Conservation (phyloP, 1,284 basidiomycete genomes). For the Neotropicomus parvogracilis region DNA sequence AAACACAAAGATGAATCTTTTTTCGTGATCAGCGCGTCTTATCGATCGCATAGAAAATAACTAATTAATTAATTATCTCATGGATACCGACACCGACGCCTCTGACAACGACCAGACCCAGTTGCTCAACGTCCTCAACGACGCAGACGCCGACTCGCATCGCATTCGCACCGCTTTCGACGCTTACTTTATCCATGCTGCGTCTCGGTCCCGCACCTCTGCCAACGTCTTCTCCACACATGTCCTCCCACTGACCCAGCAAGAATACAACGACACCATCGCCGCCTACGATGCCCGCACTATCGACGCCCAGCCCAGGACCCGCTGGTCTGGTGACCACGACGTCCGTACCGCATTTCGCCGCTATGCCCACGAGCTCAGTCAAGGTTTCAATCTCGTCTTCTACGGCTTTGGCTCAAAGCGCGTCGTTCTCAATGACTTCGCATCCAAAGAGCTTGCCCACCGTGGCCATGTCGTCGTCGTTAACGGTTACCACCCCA, state of each 20-base stretch:
- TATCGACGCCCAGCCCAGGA: conserved; percentile 24
- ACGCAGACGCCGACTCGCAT: conserved; percentile 1
- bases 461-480: conserved; percentile 70
- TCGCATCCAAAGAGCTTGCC: conserved; percentile 56
- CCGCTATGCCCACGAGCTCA: conserved; percentile 68
- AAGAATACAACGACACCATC: conserved; percentile 57
- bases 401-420: conserved; percentile 90
- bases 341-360: conserved; percentile 46
- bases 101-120: conserved; percentile 29
- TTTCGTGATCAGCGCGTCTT: conserved; percentile 33
- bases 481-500: conserved; percentile 76
- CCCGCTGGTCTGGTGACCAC: conserved; percentile 30
- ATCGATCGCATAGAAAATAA: conserved; percentile 29
- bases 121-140: conserved; percentile 15
- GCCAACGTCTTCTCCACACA: conserved; percentile 72
- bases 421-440: conserved; percentile 65
- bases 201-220: conserved; percentile 67
- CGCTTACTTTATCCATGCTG: conserved; percentile 72
- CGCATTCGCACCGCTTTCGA: conserved; percentile 61
- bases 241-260: conserved; percentile 61
- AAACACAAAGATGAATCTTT: conserved; percentile 4
- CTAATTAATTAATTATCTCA: conserved; percentile 21
- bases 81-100: conserved; percentile 29
- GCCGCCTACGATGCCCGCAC: conserved; percentile 32
- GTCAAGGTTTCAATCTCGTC: conserved; percentile 80